Percentiles rank a stretch among this genome's conserved stretches.
Conservation (phyloP, 139 green algal species). For the Chlorella sp. region DNA sequence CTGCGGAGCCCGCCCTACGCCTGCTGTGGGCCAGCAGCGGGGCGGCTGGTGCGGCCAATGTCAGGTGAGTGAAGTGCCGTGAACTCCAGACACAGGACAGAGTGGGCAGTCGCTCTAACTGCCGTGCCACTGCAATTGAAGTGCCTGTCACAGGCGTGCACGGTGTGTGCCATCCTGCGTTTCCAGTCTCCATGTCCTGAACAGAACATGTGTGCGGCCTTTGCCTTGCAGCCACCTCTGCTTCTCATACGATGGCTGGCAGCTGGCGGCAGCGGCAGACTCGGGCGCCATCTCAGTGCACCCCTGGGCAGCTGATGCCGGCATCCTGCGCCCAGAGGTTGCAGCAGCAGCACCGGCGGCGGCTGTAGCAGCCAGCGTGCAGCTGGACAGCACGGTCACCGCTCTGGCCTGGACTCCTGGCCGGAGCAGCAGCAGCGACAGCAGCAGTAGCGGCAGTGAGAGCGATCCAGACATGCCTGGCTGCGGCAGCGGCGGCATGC, state of each 20-base stretch:
- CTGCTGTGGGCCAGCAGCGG: not conserved
- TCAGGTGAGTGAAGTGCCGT: not conserved
- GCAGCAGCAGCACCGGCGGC: not conserved
- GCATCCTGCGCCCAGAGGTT: not conserved
- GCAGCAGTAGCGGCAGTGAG: not conserved
- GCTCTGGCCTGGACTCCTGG: not conserved
- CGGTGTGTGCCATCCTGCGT: too few relatives aligned
- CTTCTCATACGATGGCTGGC: not conserved
- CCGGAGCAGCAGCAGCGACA: not conserved
- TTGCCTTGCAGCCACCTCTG: constrained; percentile 13
- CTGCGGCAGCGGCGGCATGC: constrained; percentile 7
- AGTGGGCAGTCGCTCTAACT: too few relatives aligned
- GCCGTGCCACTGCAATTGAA: too few relatives aligned
- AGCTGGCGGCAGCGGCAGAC: constrained; percentile 6
- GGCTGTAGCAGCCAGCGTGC: not conserved
- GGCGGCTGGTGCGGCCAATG: not conserved
- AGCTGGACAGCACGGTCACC: not conserved
- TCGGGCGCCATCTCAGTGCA: not conserved
- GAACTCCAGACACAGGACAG: too few relatives aligned
- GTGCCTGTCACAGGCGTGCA: too few relatives aligned
- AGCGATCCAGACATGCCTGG: not conserved
- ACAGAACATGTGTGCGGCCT: too few relatives aligned
- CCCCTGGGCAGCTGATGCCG: constrained; percentile 2
- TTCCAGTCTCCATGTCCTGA: too few relatives aligned
- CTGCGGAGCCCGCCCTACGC: not conserved